These are phyloP conservation scores for Hypoxylon cercidicola DNA, from an alignment of 495 filamentous ascomycete species.

Conservation along the genomic window DNA sequence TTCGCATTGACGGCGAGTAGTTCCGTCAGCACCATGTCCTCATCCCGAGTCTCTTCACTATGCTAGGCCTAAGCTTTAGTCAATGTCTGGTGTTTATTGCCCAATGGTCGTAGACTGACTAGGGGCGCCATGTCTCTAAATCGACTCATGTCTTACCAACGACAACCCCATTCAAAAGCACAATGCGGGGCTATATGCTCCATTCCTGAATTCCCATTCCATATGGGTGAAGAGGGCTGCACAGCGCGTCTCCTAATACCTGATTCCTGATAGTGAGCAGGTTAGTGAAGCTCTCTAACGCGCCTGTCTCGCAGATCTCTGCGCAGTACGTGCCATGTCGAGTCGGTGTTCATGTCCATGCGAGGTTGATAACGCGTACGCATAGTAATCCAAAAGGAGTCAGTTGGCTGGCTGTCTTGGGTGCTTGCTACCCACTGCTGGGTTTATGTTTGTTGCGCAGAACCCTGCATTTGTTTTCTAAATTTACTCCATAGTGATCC, in stretches of 20 bases:
- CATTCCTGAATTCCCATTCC: slow-evolving; percentile 39
- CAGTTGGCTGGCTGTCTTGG: slow-evolving; percentile 37
- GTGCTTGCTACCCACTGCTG: slow-evolving; percentile 33
- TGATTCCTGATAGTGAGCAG: slow-evolving; percentile 3
- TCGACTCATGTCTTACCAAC: slow-evolving; percentile 28
- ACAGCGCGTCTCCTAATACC: slow-evolving; percentile 1
- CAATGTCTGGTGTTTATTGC: slow-evolving; percentile 43
- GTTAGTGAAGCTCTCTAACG: slow-evolving; percentile 23
- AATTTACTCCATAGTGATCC: slow-evolving; percentile 34
- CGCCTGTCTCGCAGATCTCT: slow-evolving; percentile 31
- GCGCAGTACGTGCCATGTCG: slow-evolving; percentile 26
- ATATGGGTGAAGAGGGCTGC: slow-evolving; percentile 22
- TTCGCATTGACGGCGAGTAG: slow-evolving; percentile 4
- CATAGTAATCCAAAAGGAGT: slow-evolving; percentile 13
- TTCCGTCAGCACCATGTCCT: slow-evolving; percentile 11
- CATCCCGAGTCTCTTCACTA: slow-evolving; percentile 1
- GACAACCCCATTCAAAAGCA: slow-evolving; percentile 32
- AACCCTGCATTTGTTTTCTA: slow-evolving; percentile 35
- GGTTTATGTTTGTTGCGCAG: slow-evolving; percentile 29
- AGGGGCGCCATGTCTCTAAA: slow-evolving; percentile 32
- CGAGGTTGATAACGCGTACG: slow-evolving; percentile 30
- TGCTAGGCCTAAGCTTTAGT: slow-evolving; percentile 7
- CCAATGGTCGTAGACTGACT: slow-evolving; percentile 28
- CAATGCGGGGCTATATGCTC: slow-evolving; percentile 32
- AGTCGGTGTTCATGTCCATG: slow-evolving; percentile 24